Evolutionary conservation across 169 alveolate species (phyloP).

Genomic region (Cryptosporidium ryanae): DNA sequence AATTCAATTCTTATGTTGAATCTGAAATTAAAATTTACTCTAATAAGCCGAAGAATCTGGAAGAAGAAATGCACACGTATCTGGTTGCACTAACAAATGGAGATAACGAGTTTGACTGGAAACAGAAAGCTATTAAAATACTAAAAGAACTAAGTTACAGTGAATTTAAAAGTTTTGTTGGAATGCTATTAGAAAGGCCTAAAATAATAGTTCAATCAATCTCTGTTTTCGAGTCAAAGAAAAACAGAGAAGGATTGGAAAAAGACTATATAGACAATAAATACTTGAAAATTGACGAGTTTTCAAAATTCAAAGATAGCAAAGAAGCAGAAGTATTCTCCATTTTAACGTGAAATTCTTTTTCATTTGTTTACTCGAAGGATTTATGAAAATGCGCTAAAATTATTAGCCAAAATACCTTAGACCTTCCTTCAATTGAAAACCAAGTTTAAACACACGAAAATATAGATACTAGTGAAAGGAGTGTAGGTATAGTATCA

Average conservation of each 20-base stretch:
- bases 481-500: too few species aligned
- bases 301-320: conserved; percentile 4
- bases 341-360: too few species aligned
- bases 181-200: conserved; percentile 14
- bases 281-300: too few species aligned
- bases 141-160: conserved; percentile 16
- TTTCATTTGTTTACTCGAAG: too few species aligned
- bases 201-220: conserved; percentile 40
- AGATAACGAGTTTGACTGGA: conserved; percentile 41
- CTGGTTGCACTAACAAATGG: conserved; percentile 45
- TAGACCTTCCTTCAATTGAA: too few species aligned
- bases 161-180: conserved; percentile 6
- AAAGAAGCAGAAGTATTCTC: background rate
- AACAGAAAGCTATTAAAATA: conserved; percentile 23
- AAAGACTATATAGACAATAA: too few species aligned
- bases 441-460: too few species aligned
- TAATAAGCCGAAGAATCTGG: conserved; percentile 42
- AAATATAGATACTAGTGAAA: too few species aligned
- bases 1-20: conserved; percentile 13
- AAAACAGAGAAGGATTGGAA: conserved; percentile 16
- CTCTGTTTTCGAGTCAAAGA: conserved; percentile 23
- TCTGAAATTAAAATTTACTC: conserved; percentile 61
- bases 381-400: too few species aligned
- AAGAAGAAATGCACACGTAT: conserved; percentile 37
- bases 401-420: too few species aligned